A percentile compares a stretch with the other conserved stretches of the same genome.
These are phyloP conservation scores for Aspergillus texensis DNA, from an alignment of 2,329 filamentous ascomycete species.

Conservation along the genomic window DNA sequence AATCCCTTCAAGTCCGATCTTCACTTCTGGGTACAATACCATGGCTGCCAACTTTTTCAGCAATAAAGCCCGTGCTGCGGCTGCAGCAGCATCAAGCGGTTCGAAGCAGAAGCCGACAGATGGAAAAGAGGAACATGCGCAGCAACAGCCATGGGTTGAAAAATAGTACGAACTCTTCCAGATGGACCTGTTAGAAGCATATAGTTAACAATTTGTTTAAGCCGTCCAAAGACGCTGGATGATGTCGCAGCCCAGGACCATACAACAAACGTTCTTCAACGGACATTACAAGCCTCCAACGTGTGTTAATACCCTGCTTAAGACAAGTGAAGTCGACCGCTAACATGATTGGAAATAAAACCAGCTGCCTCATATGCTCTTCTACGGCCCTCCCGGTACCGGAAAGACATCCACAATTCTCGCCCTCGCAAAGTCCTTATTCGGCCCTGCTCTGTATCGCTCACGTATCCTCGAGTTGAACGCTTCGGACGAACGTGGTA, in stretches of 20 bases:
- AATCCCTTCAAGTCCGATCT: background rate
- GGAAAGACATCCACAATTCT: slow-evolving; percentile 98
- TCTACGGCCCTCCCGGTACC: slow-evolving; percentile 96
- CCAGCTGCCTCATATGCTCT: slow-evolving; percentile 95
- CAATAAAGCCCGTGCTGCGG: slow-evolving; percentile 77
- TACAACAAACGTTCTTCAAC: slow-evolving; percentile 87
- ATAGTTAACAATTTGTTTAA: slow-evolving; percentile 41
- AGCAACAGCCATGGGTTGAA: slow-evolving; percentile 93
- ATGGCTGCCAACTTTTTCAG: slow-evolving; percentile 90
- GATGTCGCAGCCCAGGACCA: slow-evolving; percentile 98
- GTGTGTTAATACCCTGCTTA: slow-evolving; percentile 49
- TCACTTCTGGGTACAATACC: background rate
- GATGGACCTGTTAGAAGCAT: background rate
- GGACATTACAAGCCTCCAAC: slow-evolving; percentile 93
- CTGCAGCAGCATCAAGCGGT: slow-evolving; percentile 74
- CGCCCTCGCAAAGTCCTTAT: slow-evolving; percentile 94
- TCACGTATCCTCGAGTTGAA: slow-evolving; percentile 97
- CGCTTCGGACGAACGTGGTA: slow-evolving; percentile 97
- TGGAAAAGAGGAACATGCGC: slow-evolving; percentile 62
- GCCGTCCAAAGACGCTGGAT: slow-evolving; percentile 87
- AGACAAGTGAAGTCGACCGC: background rate
- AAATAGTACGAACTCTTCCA: slow-evolving; percentile 72
- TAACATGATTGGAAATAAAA: slow-evolving; percentile 3
- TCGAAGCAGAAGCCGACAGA: slow-evolving; percentile 67
- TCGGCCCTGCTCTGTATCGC: slow-evolving; percentile 90